Base-by-base conservation (phyloP, 805 yeast species). In the Saccharomycopsis babjevae region DNA sequence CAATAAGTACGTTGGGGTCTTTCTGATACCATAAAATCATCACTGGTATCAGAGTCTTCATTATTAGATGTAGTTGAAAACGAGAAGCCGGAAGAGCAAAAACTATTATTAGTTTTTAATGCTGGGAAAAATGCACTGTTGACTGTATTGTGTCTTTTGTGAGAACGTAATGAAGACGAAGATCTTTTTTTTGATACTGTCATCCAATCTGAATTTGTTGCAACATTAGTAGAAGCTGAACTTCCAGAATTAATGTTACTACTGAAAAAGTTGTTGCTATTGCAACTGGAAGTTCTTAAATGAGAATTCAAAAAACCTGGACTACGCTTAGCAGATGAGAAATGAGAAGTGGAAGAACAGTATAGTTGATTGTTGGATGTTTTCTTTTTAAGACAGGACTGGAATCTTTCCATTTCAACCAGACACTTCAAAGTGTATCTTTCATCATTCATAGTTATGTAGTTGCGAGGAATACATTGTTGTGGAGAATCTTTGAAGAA, bases 391-490 rank as follows among this genome's bases (percentile, higher is more conserved):
- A 46, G 32, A 25, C 52, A 46, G 5, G 52, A 46, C 10, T 46
- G 52, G 69, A 84, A 83, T 66, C 77, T 73, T 61, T 76, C 73
- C 76, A 83, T 68, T 66, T 82, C 84, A 8, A 76, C 74, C 67
- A 82, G 86, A 66, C 86, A 79, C 66, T 76, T 77, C 68, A 73
- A 71, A 72, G 80, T 69, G 67, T 71, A 76, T 70, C 82, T 73
- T 20, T 78, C 75, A 68, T 83, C 89, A 74, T 86, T 84, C 99
- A 93, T 93, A 67, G 85, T 93, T 57, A 92, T 83, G 68, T 94
- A 94, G 59, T 82, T 83, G 66, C 83, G 88, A 1, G 96, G 96
- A 63, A 70, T 76, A 70, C 97, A 91, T 54, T 84, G 75, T 25
- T 71, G 72, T 56, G 82, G 77, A 69, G 77, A 83, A 36, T 72